Base-by-base conservation (phyloP, 2,329 filamentous ascomycete species). In the Aspergillus novofumigatus region DNA sequence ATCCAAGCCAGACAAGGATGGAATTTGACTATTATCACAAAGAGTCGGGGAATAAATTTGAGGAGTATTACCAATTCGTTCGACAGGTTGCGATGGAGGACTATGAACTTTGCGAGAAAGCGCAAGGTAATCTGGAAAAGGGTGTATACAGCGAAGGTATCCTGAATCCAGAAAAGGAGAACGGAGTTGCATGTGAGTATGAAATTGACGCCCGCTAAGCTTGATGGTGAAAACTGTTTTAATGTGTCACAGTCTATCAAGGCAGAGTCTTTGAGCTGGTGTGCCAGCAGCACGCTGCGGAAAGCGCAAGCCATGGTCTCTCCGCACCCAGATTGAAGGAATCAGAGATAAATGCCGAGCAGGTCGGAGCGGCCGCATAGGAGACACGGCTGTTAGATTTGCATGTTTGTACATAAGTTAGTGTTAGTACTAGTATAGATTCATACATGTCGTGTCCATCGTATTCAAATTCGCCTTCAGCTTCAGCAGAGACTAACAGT, bases 11-110 rank as follows among this genome's bases (percentile, higher is more conserved):
- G 20, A 80, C 79, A 0, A 72, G 80, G 14, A 84, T 84, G 81
- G 81, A 84, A 62, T 85, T 85, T 57, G 82, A 84, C 63, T 85
- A 85, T 59, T 84, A 83, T 61, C 80, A 84, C 56, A 61, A 74
- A 29, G 78, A 77, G 35, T 73, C 70, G 0, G 80, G 77, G 6
- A 77, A 81, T n/a, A 78, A 79, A 49, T 84, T 84, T 58, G 80
- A 83, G 56, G 76, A 81, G 5, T 84, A 84, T 61, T 84, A 75
- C 64, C 79, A 77, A 45, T 84, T 84, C 53, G 80, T 83, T 3
- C 72, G 82, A 2, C 81, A 82, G 59, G 82, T 85, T 3, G 81
- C 81, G 0, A 66, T 82, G 57, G 82, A 84, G 59, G 82, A 84
- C 56, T 83, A 77, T 59, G 82, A 84, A 66, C 71, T 84, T 1